Base-by-base conservation (phyloP, 495 filamentous ascomycete genomes). In the Lepidopterella palustris region DNA sequence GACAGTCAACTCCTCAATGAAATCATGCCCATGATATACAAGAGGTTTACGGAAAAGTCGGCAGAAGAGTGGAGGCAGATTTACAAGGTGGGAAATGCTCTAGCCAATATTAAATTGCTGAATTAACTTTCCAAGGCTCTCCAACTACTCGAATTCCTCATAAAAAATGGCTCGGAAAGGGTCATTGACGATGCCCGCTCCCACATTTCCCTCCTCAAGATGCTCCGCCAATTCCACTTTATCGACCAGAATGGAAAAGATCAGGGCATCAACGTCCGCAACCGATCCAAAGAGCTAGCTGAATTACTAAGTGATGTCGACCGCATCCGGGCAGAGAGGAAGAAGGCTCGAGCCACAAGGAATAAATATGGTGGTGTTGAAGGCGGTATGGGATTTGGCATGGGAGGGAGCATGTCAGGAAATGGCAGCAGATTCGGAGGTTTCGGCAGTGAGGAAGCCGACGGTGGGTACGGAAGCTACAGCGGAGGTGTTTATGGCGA, bases 21-120 rank as follows among this genome's bases (percentile, higher is more conserved):
- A 73, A 97, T 99, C 70, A 99, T 99, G 93, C 93, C 93, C 48
- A 89, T 99, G 89, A 96, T 99, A 65, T 99, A 99, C 78, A 95
- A 95, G 70, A 87, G 93, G 49, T 99, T 99, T 69, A 99, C 93
- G 55, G 93, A 99, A 71, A 99, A 99, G 76, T 80, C 89, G 20
- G 91, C 95, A 45, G 93, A 99, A 71, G 93, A 99, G 73, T 99
- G 93, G 93, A 84, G 95, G 62, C 93, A 99, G 72, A 99, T 97
- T 60, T 99, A 97, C 79, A 99, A 99, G 80, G 85, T 86, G 6
- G 47, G 47, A 24, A 42, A 66, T 5, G 42, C 54, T 25, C 10
- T 21, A 42, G 21, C 6, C 5, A 18, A 13, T 29, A 62, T 58
- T 13, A 25, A 4, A 48, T 15, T 13, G n/a, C 39, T 45, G 6